A percentile compares a stretch with the other conserved stretches of the same genome.
Conservation (phyloP, 352 stramenopile species). For the Hyphochytrium catenoides region DNA sequence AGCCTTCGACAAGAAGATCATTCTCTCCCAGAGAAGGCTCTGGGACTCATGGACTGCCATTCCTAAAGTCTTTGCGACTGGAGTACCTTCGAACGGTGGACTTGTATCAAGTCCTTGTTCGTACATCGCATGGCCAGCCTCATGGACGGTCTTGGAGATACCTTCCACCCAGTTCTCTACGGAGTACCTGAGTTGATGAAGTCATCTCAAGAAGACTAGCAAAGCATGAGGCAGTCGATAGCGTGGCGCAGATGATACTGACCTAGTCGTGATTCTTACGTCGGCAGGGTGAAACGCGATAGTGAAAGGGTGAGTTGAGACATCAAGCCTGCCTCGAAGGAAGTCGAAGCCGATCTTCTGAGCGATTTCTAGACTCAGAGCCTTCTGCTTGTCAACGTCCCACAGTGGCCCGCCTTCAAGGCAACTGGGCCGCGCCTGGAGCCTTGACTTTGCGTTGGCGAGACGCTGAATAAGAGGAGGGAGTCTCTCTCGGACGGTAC, state of each 20-base stretch:
- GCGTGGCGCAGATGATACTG: slow-evolving; percentile 17
- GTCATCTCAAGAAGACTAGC: too few species aligned
- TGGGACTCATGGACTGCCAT: slow-evolving; percentile 12
- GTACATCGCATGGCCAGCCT: slow-evolving; percentile 10
- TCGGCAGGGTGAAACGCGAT: too few species aligned
- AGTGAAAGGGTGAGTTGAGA: slow-evolving; percentile 53
- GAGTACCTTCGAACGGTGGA: slow-evolving; percentile 4
- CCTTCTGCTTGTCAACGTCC: slow-evolving; percentile 14
- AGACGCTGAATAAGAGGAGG: slow-evolving; percentile 26
- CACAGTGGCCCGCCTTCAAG: too few species aligned
- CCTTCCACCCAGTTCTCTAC: slow-evolving; percentile 24
- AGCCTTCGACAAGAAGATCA: slow-evolving; percentile 8
- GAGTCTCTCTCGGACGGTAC: slow-evolving; percentile 19
- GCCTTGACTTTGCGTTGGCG: too few species aligned
- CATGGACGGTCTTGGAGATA: slow-evolving; percentile 16
- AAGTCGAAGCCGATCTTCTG: slow-evolving; percentile 27
- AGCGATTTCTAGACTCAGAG: slow-evolving; percentile 19
- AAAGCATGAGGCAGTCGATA: slow-evolving; percentile 34
- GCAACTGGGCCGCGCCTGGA: too few species aligned
- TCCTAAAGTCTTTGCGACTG: slow-evolving; percentile 8
- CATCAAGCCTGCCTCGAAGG: slow-evolving; percentile 27
- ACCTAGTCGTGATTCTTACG: too few species aligned
- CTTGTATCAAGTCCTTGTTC: slow-evolving; percentile 7
- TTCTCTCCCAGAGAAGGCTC: slow-evolving; percentile 11
- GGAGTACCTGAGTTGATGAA: too few species aligned